phyloP scores from a whole-genome alignment of 352 stramenopile genomes.

The Phytophthora constricta region DNA sequence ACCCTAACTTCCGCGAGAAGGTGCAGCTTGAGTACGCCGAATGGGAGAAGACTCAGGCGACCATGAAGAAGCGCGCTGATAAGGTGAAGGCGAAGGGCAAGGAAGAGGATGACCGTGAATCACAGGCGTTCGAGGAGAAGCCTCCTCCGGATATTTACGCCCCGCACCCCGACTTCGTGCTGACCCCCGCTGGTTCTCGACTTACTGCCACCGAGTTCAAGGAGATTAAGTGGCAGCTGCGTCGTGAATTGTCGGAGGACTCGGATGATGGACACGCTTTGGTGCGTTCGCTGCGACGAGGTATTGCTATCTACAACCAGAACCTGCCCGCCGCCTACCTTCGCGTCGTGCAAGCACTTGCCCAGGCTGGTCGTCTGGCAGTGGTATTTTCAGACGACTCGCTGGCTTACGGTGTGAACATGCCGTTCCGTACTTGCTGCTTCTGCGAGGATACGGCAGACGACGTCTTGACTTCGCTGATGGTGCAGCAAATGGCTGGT shows the following conservation, averaged over 20 bases:
- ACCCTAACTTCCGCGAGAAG: conserved; percentile 93
- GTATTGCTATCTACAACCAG: conserved; percentile 99
- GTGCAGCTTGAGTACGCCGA: conserved; percentile 92
- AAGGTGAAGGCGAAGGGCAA: conserved; percentile 95
- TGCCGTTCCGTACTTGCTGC: conserved; percentile 98
- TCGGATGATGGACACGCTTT: conserved; percentile 84
- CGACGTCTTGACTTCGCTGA: conserved; percentile 94
- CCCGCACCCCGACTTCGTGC: conserved; percentile 98
- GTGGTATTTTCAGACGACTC: conserved; percentile 99
- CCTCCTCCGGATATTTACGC: conserved; percentile 94
- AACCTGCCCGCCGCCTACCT: conserved; percentile 97
- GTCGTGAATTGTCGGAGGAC: conserved; percentile 80
- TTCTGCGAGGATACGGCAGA: conserved; percentile 98
- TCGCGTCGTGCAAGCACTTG: conserved; percentile 96
- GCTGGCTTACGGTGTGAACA: conserved; percentile 99
- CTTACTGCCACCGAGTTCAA: conserved; percentile 94
- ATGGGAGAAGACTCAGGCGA: conserved; percentile 88
- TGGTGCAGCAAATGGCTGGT: conserved; percentile 99
- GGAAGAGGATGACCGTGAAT: conserved; percentile 82
- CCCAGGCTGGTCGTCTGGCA: conserved; percentile 96
- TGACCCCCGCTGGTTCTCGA: conserved; percentile 93
- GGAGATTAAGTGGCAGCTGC: conserved; percentile 89
- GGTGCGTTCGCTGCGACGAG: conserved; percentile 92
- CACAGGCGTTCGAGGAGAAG: conserved; percentile 85
- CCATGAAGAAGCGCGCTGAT: conserved; percentile 93